Evolutionary conservation across 148 eudicot genomes (phyloP).

Genomic region (Cornus florida): DNA sequence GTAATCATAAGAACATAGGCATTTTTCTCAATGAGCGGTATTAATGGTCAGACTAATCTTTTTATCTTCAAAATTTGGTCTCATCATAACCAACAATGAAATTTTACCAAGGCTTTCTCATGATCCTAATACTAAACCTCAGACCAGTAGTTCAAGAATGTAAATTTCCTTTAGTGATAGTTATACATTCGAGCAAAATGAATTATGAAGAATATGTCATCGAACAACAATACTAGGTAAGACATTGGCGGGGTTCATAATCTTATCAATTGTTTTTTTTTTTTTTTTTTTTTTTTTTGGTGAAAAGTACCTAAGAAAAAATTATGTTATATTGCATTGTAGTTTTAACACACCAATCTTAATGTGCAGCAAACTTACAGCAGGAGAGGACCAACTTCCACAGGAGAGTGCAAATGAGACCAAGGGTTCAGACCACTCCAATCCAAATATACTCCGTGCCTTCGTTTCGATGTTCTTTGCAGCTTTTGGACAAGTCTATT

Average conservation of each 20-base stretch:
- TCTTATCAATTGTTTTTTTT: too few species aligned
- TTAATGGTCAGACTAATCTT: neutral
- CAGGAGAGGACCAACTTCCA: slow-evolving; percentile 96
- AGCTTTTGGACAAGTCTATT: slow-evolving; percentile 47
- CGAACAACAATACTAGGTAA: too few species aligned
- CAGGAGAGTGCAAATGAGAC: slow-evolving; percentile 87
- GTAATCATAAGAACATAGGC: neutral
- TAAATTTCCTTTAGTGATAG: too few species aligned
- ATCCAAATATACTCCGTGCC: slow-evolving; percentile 53
- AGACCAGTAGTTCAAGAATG: neutral
- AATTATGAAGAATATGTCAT: too few species aligned
- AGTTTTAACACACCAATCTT: neutral
- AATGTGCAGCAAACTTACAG: slow-evolving; percentile 51
- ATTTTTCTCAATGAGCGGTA: neutral
- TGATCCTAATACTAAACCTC: neutral
- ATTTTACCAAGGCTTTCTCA: neutral
- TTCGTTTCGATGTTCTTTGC: slow-evolving; percentile 43
- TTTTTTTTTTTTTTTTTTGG: too few species aligned
- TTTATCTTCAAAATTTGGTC: neutral
- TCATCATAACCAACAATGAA: neutral
- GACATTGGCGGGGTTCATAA: too few species aligned
- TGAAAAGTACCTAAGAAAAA: too few species aligned
- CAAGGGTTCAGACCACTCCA: slow-evolving; percentile 85
- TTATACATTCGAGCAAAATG: too few species aligned
- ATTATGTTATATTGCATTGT: neutral